Conservation (phyloP, 2,329 filamentous ascomycete species). For the Parastagonospora avenae region DNA sequence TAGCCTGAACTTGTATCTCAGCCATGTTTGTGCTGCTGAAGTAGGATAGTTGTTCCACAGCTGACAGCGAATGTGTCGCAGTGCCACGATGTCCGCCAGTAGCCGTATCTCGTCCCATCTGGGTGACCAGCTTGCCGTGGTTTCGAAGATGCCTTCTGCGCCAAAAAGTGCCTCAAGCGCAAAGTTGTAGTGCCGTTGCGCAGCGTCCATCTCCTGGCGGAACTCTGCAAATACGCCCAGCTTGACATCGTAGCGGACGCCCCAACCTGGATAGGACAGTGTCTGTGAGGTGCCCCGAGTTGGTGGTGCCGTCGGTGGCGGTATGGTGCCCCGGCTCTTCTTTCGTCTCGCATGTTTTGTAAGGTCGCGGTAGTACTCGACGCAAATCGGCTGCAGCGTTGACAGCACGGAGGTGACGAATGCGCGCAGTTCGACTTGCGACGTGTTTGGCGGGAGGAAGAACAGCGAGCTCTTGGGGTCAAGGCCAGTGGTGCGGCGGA, state of each 20-base stretch:
- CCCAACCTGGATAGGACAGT: conserved; percentile 86
- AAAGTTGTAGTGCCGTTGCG: conserved; percentile 82
- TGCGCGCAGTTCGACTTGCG: conserved; percentile 71
- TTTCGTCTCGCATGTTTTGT: conserved; percentile 93
- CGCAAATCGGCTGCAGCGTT: conserved; percentile 72
- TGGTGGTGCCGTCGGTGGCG: conserved; percentile 80
- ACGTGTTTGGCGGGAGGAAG: conserved; percentile 76
- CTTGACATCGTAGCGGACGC: conserved; percentile 94
- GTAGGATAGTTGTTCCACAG: conserved; percentile 82
- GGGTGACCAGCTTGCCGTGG: conserved; percentile 86
- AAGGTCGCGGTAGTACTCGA: conserved; percentile 93
- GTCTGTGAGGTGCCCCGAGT: conserved; percentile 84
- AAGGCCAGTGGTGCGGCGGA: conserved; percentile 77
- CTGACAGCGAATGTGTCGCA: conserved; percentile 81
- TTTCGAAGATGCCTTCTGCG: conserved; percentile 78
- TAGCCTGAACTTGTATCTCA: conserved; percentile 74
- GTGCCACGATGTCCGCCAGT: conserved; percentile 78
- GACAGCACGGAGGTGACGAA: conserved; percentile 76
- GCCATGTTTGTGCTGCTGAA: conserved; percentile 79
- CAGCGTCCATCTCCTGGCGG: conserved; percentile 87
- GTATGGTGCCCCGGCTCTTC: conserved; percentile 76
- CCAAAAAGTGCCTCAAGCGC: conserved; percentile 85
- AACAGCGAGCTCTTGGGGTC: conserved; percentile 83
- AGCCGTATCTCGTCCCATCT: conserved; percentile 93
- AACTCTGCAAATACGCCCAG: conserved; percentile 90